Percentiles rank a stretch among this genome's conserved stretches.
These are phyloP conservation scores for Capsicum rhomboideum DNA, from an alignment of 257 asterid species.

Conservation along the genomic window DNA sequence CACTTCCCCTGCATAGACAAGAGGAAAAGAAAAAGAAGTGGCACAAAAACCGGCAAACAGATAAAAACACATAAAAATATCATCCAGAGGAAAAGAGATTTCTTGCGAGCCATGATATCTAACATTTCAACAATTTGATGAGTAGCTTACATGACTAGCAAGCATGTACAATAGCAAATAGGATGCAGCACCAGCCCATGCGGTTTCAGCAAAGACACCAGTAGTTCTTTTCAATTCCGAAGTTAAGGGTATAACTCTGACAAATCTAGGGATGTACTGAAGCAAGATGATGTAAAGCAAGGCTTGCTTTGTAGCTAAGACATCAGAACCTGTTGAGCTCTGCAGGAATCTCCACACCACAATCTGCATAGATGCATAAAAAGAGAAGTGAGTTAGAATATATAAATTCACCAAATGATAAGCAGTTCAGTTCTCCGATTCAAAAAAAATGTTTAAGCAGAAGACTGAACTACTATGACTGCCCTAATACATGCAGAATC, in stretches of 20 bases:
- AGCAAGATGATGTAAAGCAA: constrained; percentile 67
- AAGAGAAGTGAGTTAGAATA: background rate
- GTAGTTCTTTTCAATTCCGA: constrained; percentile 94
- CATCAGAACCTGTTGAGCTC: constrained; percentile 91
- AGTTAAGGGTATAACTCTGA: constrained; percentile 66
- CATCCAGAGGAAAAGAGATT: background rate
- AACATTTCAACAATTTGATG: constrained; percentile 4
- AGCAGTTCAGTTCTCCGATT: background rate
- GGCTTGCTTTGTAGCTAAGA: constrained; percentile 76
- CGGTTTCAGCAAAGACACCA: constrained; percentile 99
- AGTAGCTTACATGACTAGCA: constrained; percentile 90
- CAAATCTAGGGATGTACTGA: constrained; percentile 82
- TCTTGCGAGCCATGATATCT: background rate
- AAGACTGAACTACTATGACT: background rate
- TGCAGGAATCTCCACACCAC: constrained; percentile 89
- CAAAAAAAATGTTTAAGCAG: background rate
- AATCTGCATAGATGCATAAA: constrained; percentile 44
- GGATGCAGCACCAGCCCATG: constrained; percentile 99
- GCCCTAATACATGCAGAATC: background rate
- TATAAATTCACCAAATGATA: background rate
- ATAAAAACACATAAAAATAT: background rate
- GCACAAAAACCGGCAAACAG: background rate
- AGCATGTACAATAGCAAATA: constrained; percentile 95
- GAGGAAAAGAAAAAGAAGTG: background rate
- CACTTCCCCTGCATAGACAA: background rate